These are phyloP conservation scores for Metschnikowia kofuensis DNA, from an alignment of 805 yeast species.

Conservation along the genomic window DNA sequence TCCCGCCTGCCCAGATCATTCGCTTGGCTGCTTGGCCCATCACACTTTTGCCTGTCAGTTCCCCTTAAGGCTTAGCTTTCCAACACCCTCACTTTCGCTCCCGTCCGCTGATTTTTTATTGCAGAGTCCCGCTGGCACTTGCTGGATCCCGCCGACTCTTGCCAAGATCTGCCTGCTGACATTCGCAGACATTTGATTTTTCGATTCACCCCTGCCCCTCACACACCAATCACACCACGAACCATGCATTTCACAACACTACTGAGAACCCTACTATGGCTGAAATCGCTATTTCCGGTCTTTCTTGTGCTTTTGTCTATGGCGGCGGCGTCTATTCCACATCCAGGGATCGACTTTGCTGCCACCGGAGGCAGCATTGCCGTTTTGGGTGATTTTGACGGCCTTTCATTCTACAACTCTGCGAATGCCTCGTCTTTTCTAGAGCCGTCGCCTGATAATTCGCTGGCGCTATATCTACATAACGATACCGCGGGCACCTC, in stretches of 20 bases:
- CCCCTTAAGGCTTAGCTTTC: background rate
- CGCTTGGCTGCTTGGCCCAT: too few relatives aligned
- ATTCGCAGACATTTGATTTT: too few relatives aligned
- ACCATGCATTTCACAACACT: slow-evolving; percentile 4
- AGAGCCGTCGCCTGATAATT: slow-evolving; percentile 4
- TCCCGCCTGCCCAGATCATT: too few relatives aligned
- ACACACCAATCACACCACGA: background rate
- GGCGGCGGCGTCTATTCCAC: slow-evolving; percentile 6
- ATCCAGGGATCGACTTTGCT: slow-evolving; percentile 15
- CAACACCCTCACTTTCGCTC: background rate
- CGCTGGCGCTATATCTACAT: slow-evolving; percentile 14
- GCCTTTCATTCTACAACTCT: slow-evolving; percentile 16
- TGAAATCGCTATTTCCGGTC: background rate
- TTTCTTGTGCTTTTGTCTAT: background rate
- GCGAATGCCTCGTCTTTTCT: slow-evolving; percentile 18
- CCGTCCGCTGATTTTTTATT: background rate
- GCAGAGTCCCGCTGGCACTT: too few relatives aligned
- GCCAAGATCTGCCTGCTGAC: too few relatives aligned
- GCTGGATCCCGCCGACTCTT: too few relatives aligned
- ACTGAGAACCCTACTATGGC: slow-evolving; percentile 8
- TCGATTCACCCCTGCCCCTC: background rate
- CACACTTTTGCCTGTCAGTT: too few relatives aligned
- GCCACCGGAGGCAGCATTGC: slow-evolving; percentile 17
- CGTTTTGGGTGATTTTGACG: slow-evolving; percentile 17
- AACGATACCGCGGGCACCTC: slow-evolving; percentile 12